These are phyloP conservation scores for Lizonia empirigonia DNA, from an alignment of 2,329 filamentous ascomycete genomes.

Conservation along the genomic window DNA sequence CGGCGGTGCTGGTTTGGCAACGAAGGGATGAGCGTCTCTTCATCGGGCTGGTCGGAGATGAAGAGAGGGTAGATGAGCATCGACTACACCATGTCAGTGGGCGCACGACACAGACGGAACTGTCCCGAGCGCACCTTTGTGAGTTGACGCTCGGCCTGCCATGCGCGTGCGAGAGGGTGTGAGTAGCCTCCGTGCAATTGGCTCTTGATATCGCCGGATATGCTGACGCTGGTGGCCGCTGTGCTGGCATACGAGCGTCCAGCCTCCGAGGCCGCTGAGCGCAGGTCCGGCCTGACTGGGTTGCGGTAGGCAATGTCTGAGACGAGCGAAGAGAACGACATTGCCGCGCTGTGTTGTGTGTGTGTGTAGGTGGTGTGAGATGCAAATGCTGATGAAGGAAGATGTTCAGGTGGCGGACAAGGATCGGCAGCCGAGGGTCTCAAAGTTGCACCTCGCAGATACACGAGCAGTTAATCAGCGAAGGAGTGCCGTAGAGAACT, in stretches of 20 bases:
- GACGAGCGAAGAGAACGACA: slow-evolving; percentile 61
- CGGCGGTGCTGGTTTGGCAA: slow-evolving; percentile 89
- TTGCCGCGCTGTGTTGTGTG: slow-evolving; percentile 27
- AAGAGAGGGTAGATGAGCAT: slow-evolving; percentile 99
- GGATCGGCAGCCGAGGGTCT: slow-evolving; percentile 11
- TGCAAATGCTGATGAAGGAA: slow-evolving; percentile 11
- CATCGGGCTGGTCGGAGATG: slow-evolving; percentile 90
- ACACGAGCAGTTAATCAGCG: slow-evolving; percentile 2
- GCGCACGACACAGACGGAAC: neutral
- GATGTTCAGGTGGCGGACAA: slow-evolving; percentile 13
- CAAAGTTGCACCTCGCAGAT: neutral
- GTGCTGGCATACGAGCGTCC: slow-evolving; percentile 58
- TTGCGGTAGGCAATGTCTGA: slow-evolving; percentile 58
- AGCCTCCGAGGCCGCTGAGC: slow-evolving; percentile 55
- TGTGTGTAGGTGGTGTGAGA: neutral
- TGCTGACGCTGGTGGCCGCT: slow-evolving; percentile 59
- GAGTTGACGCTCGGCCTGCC: slow-evolving; percentile 60
- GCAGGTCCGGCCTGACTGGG: slow-evolving; percentile 47
- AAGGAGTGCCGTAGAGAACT: neutral
- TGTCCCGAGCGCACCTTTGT: slow-evolving; percentile 50
- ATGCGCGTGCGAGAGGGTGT: slow-evolving; percentile 57
- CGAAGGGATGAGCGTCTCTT: slow-evolving; percentile 87
- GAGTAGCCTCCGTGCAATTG: slow-evolving; percentile 60
- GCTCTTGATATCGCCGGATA: slow-evolving; percentile 57
- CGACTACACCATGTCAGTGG: slow-evolving; percentile 62